These are phyloP conservation scores for Aschersonia sp. DNA, from an alignment of 2,329 filamentous ascomycete genomes.

Conservation along the genomic window DNA sequence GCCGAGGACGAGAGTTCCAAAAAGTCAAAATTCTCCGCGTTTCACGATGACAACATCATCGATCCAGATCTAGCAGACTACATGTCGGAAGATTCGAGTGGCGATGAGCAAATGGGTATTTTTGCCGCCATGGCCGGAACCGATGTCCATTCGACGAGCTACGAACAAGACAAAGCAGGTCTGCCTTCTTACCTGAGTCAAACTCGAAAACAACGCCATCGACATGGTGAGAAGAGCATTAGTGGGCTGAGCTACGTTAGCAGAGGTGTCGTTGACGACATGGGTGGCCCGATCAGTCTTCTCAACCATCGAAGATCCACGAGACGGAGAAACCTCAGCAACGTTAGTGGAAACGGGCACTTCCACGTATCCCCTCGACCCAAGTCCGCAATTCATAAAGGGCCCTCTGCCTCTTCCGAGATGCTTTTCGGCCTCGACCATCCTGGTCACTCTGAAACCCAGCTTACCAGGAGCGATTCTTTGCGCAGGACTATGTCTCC, in stretches of 20 bases:
- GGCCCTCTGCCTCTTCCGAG: conserved; percentile 37
- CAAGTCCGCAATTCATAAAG: conserved; percentile 41
- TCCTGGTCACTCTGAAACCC: conserved; percentile 26
- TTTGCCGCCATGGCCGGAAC: conserved; percentile 61
- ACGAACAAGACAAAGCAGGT: conserved; percentile 60
- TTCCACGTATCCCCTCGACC: conserved; percentile 62
- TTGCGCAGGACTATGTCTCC: conserved; percentile 62
- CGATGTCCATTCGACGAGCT: conserved; percentile 47
- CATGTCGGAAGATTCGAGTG: conserved; percentile 90
- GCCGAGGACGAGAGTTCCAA: conserved; percentile 50
- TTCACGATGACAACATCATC: conserved; percentile 97
- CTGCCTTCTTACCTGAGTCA: conserved; percentile 60
- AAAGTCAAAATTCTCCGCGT: conserved; percentile 65
- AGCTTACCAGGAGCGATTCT: conserved; percentile 64
- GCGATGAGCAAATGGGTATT: conserved; percentile 81
- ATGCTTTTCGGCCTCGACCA: conserved; percentile 32
- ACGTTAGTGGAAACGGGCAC: conserved; percentile 55
- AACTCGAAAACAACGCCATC: conserved; percentile 59
- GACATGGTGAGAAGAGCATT: conserved; percentile 62
- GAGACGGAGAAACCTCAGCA: conserved; percentile 70
- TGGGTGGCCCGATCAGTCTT: conserved; percentile 37
- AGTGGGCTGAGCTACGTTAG: conserved; percentile 55
- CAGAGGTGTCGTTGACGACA: conserved; percentile 52
- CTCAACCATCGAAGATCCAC: conserved; percentile 46
- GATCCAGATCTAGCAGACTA: conserved; percentile 91